These are phyloP conservation scores for Beauveria varroae DNA, from an alignment of 2,329 filamentous ascomycete species.

Conservation along the genomic window DNA sequence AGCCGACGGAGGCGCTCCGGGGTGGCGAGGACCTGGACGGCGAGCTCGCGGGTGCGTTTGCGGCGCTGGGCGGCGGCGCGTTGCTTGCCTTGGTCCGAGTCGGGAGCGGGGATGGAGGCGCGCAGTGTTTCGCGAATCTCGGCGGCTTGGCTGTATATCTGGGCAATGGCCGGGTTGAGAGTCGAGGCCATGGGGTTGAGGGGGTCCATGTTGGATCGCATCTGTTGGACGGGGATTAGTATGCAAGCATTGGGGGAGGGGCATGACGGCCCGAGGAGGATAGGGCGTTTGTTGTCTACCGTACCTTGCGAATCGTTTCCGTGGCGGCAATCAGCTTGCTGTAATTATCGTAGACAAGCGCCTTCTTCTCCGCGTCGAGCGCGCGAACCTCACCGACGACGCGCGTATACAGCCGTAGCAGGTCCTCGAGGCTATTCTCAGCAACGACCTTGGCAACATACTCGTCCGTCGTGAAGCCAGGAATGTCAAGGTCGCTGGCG, in stretches of 20 bases:
- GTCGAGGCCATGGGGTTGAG: slow-evolving; percentile 66
- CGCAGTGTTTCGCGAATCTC: slow-evolving; percentile 47
- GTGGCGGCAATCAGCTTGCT: slow-evolving; percentile 94
- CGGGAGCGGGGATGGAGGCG: slow-evolving; percentile 38
- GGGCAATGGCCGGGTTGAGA: slow-evolving; percentile 63
- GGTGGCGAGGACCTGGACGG: slow-evolving; percentile 53
- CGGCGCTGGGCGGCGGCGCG: slow-evolving; percentile 25
- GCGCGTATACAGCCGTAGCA: slow-evolving; percentile 63
- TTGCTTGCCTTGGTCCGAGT: slow-evolving; percentile 30
- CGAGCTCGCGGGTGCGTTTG: slow-evolving; percentile 46
- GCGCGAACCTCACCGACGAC: slow-evolving; percentile 77
- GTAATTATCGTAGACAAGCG: slow-evolving; percentile 96
- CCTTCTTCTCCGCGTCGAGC: slow-evolving; percentile 92
- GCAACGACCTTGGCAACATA: slow-evolving; percentile 57
- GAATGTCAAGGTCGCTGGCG: slow-evolving; percentile 63
- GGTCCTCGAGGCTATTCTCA: slow-evolving; percentile 57
- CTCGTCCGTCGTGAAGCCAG: slow-evolving; percentile 63
- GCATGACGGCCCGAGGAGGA: too few relatives aligned
- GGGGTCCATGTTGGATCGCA: slow-evolving; percentile 76
- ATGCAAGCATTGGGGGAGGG: background rate
- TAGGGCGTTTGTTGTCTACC: background rate
- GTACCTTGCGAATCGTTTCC: slow-evolving; percentile 78
- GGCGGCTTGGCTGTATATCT: slow-evolving; percentile 59
- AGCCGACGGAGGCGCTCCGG: slow-evolving; percentile 52
- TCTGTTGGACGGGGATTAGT: slow-evolving; percentile 32